phyloP scores from a whole-genome alignment of 2,329 filamentous ascomycete species.

The Pestalotiopsis sp. region DNA sequence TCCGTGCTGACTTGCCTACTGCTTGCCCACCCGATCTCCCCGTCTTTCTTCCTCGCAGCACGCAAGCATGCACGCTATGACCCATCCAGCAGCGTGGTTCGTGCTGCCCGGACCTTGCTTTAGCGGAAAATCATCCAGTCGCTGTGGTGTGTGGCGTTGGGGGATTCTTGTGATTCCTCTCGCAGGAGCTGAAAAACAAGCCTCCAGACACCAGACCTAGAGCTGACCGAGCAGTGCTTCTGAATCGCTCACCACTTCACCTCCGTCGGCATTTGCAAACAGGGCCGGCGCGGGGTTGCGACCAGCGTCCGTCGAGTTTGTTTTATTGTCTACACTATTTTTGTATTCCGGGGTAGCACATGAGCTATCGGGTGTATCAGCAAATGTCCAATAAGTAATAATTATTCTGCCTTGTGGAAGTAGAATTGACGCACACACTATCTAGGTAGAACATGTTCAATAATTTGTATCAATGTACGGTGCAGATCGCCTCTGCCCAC shows the following conservation, averaged over 20 bases:
- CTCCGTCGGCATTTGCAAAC: not conserved
- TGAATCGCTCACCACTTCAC: not conserved
- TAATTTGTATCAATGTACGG: not conserved
- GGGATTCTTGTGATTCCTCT: not conserved
- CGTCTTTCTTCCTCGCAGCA: not conserved
- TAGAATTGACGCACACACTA: not conserved
- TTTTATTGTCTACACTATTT: not conserved
- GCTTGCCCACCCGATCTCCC: not conserved
- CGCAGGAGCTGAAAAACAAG: not conserved
- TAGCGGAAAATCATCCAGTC: constrained; percentile 4
- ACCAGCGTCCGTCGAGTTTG: not conserved
- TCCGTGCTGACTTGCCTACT: constrained; percentile 6
- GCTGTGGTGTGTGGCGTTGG: not conserved
- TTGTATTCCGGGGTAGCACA: not conserved
- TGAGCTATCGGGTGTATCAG: constrained; percentile 1
- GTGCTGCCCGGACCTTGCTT: constrained; percentile 1
- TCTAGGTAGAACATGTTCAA: not conserved
- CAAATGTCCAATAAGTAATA: not conserved
- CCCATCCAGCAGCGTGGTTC: constrained; percentile 5
- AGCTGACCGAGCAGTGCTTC: not conserved
- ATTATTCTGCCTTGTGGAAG: not conserved
- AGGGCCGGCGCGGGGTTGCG: not conserved
- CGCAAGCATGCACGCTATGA: constrained; percentile 2
- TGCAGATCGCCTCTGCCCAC: not conserved
- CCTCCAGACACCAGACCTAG: not conserved